A percentile compares a stretch with the other conserved stretches of the same genome.
Conservation (phyloP, 2,329 filamentous ascomycete species). For the Trichoderma semiorbis region DNA sequence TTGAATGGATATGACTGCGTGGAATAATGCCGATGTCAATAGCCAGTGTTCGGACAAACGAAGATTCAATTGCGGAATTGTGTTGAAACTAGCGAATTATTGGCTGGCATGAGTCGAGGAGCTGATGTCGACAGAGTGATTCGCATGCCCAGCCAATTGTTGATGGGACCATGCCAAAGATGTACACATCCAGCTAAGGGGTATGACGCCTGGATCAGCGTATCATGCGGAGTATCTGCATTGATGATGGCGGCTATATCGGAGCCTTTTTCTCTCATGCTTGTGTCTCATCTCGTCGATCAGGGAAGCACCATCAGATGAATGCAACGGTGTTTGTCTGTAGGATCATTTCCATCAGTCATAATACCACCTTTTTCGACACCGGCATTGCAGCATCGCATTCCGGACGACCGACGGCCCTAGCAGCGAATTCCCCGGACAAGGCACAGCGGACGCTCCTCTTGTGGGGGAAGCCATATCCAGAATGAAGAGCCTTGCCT, state of each 20-base stretch:
- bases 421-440: not conserved
- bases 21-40: not conserved
- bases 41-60: not conserved
- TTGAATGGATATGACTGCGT: not conserved
- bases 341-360: not conserved
- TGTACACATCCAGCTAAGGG: not conserved
- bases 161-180: not conserved
- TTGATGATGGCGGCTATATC: not conserved
- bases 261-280: not conserved
- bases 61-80: not conserved
- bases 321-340: not conserved
- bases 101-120: not conserved
- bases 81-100: not conserved
- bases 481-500: not conserved
- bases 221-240: not conserved
- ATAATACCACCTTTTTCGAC: not conserved
- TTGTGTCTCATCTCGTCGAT: not conserved
- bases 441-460: not conserved
- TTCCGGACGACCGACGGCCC: not conserved
- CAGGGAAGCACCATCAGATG: not conserved
- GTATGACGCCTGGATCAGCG: slow-evolving; percentile 6
- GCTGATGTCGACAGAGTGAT: not conserved
- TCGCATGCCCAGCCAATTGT: not conserved
- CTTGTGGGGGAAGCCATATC: not conserved
- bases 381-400: not conserved